phyloP scores from a whole-genome alignment of 805 yeast species.

The Metschnikowia peoriensis region DNA sequence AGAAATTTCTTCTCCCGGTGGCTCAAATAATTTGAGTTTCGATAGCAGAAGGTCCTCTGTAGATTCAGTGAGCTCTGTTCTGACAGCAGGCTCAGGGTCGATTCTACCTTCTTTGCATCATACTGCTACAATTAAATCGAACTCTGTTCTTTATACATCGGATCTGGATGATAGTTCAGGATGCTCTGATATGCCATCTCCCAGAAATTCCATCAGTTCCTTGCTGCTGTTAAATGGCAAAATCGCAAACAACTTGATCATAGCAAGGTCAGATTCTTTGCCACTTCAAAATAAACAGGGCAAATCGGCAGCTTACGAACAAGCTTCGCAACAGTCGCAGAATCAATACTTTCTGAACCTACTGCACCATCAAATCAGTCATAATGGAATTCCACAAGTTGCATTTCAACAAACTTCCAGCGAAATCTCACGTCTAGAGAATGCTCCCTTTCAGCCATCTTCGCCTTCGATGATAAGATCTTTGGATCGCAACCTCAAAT shows the following conservation, averaged over 20 bases:
- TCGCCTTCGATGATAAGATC: not conserved
- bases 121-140: conserved; percentile 21
- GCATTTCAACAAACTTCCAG: not conserved
- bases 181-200: conserved; percentile 9
- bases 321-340: not conserved
- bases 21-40: conserved; percentile 8
- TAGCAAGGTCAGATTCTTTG: not conserved
- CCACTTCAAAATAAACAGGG: not conserved
- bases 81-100: conserved; percentile 34
- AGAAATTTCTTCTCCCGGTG: conserved; percentile 16
- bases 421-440: not conserved
- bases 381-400: not conserved
- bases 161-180: conserved; percentile 20
- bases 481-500: conserved; percentile 10
- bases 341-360: not conserved
- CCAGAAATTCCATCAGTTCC: conserved; percentile 19
- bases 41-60: conserved; percentile 43
- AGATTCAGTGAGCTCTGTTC: conserved; percentile 50
- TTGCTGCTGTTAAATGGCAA: conserved; percentile 20
- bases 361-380: not conserved
- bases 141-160: conserved; percentile 10
- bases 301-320: not conserved
- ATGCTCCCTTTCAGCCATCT: not conserved
- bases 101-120: conserved; percentile 33
- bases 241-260: conserved; percentile 9